Evolutionary conservation across 2,329 filamentous ascomycete species (phyloP).

Genomic region (Aspergillus eucalypticola): DNA sequence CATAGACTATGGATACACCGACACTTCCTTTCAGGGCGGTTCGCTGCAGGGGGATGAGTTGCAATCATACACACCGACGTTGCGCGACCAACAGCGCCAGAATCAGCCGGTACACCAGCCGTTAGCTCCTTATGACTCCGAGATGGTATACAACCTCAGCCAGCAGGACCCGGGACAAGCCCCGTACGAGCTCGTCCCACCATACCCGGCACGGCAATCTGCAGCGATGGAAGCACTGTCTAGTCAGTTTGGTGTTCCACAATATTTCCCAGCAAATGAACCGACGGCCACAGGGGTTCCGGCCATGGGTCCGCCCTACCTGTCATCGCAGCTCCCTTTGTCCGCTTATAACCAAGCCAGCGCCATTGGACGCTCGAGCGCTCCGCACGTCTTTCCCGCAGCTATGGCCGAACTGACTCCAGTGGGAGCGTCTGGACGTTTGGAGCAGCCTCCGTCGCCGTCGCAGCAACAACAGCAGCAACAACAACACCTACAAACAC

Average conservation of each 20-base stretch:
- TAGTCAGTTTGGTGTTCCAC: constrained; percentile 66
- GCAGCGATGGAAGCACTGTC: constrained; percentile 75
- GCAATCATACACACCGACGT: constrained; percentile 67
- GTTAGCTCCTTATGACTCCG: constrained; percentile 58
- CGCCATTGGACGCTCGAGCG: constrained; percentile 53
- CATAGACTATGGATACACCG: constrained; percentile 57
- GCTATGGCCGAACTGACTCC: constrained; percentile 53
- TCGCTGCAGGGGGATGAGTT: constrained; percentile 56
- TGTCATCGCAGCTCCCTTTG: constrained; percentile 65
- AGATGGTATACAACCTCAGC: constrained; percentile 78
- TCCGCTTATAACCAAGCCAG: constrained; percentile 63
- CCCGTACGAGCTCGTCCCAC: constrained; percentile 72
- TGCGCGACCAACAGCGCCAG: constrained; percentile 53
- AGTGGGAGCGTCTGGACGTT: constrained; percentile 24
- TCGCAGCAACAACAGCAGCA: constrained; percentile 28
- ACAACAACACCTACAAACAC: constrained; percentile 10
- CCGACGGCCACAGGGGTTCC: constrained; percentile 63
- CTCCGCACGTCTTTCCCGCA: constrained; percentile 54
- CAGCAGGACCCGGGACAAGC: constrained; percentile 62
- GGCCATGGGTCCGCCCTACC: constrained; percentile 58
- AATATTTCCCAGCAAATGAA: constrained; percentile 71
- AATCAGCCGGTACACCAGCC: constrained; percentile 44
- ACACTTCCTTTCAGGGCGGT: constrained; percentile 51
- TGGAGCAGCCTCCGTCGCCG: constrained; percentile 23
- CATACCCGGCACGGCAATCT: constrained; percentile 74